phyloP scores from a whole-genome alignment of 768 basidiomycete genomes.

The Pleurotus cornucopiae region DNA sequence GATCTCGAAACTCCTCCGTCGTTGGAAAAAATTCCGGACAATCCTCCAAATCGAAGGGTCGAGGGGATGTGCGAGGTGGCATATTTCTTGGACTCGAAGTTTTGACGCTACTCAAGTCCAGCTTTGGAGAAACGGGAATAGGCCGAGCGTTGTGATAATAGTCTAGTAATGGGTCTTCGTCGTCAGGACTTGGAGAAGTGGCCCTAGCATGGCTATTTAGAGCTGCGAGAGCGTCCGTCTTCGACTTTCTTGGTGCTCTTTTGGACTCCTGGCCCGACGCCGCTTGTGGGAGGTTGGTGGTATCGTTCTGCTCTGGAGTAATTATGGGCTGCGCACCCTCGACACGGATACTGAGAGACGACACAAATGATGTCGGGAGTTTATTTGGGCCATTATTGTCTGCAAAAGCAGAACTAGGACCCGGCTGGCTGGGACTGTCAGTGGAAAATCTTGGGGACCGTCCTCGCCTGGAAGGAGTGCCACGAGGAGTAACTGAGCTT shows the following conservation, averaged over 20 bases:
- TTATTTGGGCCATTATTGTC: slow-evolving; percentile 45
- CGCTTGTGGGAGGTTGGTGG: slow-evolving; percentile 24
- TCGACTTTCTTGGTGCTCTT: slow-evolving; percentile 85
- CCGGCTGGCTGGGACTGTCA: slow-evolving; percentile 43
- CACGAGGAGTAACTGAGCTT: slow-evolving; percentile 36
- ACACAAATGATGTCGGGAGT: slow-evolving; percentile 49
- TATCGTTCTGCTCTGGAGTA: slow-evolving; percentile 38
- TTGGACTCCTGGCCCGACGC: slow-evolving; percentile 41
- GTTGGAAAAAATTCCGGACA: slow-evolving; percentile 90
- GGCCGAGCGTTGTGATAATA: slow-evolving; percentile 48
- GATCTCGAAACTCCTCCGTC: slow-evolving; percentile 88
- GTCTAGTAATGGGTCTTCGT: slow-evolving; percentile 46
- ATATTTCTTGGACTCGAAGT: slow-evolving; percentile 47
- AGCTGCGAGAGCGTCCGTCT: slow-evolving; percentile 82
- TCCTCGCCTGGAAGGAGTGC: slow-evolving; percentile 59
- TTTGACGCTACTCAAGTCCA: slow-evolving; percentile 73
- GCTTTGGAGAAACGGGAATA: slow-evolving; percentile 55
- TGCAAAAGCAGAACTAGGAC: slow-evolving; percentile 33
- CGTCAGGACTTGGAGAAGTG: slow-evolving; percentile 46
- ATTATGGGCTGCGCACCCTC: slow-evolving; percentile 64
- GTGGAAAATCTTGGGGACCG: slow-evolving; percentile 54
- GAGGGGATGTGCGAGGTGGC: slow-evolving; percentile 35
- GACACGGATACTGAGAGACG: slow-evolving; percentile 75
- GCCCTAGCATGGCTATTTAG: slow-evolving; percentile 65
- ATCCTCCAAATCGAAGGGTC: slow-evolving; percentile 84